phyloP scores from a whole-genome alignment of 805 yeast species.

The Kuraishia hungarica region DNA sequence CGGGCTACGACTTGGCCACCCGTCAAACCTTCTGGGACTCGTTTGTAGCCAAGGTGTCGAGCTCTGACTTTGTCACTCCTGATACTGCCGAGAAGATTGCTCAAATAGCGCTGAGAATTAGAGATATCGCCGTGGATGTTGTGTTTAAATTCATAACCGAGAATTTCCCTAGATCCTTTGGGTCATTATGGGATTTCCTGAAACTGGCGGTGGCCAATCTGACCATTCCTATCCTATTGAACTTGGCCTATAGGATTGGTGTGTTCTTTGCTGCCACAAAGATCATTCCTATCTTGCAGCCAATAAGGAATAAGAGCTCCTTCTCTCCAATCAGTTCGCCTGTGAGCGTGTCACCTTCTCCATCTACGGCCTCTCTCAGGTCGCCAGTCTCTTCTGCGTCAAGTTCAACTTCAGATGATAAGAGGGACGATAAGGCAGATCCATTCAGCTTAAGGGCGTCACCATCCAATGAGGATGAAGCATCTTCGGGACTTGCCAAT shows the following conservation, averaged over 20 bases:
- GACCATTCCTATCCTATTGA: constrained; percentile 73
- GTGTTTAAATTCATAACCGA: constrained; percentile 36
- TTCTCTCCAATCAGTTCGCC: constrained; percentile 1
- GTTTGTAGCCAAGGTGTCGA: background rate
- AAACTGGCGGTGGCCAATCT: constrained; percentile 49
- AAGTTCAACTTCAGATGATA: too few relatives aligned
- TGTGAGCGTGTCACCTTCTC: constrained; percentile 7
- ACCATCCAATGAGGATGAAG: background rate
- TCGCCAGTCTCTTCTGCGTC: constrained; percentile 5
- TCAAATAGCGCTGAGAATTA: background rate
- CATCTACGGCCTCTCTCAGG: constrained; percentile 14
- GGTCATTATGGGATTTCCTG: constrained; percentile 45
- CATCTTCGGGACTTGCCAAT: too few relatives aligned
- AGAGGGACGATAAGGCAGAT: too few relatives aligned
- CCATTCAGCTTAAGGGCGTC: background rate
- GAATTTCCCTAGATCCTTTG: constrained; percentile 43
- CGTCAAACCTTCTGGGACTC: background rate
- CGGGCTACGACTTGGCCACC: constrained; percentile 8
- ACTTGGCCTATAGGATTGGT: constrained; percentile 75
- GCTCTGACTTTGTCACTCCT: background rate
- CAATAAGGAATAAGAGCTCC: constrained; percentile 8
- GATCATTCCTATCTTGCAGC: constrained; percentile 60
- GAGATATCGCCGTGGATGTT: constrained; percentile 17
- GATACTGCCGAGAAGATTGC: background rate
- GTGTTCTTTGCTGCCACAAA: constrained; percentile 89